A percentile compares a stretch with the other conserved stretches of the same genome.
Evolutionary conservation across 1,284 basidiomycete species (phyloP).

Genomic region (Exobasidium cylindrosporum): DNA sequence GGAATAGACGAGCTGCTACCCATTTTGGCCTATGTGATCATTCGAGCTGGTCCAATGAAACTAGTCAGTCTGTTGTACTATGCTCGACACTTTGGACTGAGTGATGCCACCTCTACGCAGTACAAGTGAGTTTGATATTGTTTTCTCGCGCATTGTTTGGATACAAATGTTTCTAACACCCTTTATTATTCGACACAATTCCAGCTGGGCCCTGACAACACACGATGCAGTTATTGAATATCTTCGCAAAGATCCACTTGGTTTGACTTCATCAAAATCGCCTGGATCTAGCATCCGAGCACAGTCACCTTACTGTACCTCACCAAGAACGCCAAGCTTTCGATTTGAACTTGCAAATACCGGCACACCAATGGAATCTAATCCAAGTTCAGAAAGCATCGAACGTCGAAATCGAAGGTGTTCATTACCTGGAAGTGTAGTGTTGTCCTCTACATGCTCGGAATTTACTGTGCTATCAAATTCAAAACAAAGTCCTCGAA

Average conservation of each 20-base stretch:
- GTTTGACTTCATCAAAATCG: slow-evolving; percentile 15
- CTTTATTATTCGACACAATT: too few relatives aligned
- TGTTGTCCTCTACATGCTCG: neutral
- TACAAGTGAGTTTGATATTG: slow-evolving; percentile 15
- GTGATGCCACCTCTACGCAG: slow-evolving; percentile 14
- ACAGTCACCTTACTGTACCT: neutral
- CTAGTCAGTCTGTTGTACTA: slow-evolving; percentile 29
- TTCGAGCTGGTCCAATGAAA: slow-evolving; percentile 18
- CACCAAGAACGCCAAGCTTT: neutral
- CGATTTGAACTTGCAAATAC: neutral
- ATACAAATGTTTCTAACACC: too few relatives aligned
- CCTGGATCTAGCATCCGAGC: neutral
- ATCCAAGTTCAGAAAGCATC: neutral
- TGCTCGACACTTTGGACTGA: slow-evolving; percentile 24
- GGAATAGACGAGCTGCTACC: slow-evolving; percentile 29
- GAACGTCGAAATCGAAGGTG: neutral
- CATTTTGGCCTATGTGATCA: slow-evolving; percentile 25
- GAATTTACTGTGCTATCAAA: neutral
- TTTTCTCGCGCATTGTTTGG: too few relatives aligned
- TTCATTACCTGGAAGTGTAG: neutral
- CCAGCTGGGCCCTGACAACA: slow-evolving; percentile 27
- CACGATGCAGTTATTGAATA: slow-evolving; percentile 28
- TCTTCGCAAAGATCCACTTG: slow-evolving; percentile 25
- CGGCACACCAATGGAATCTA: neutral
- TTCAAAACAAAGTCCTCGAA: neutral